Conservation (phyloP, 2,329 filamentous ascomycete genomes). For the Trichoderma guizhouense region DNA sequence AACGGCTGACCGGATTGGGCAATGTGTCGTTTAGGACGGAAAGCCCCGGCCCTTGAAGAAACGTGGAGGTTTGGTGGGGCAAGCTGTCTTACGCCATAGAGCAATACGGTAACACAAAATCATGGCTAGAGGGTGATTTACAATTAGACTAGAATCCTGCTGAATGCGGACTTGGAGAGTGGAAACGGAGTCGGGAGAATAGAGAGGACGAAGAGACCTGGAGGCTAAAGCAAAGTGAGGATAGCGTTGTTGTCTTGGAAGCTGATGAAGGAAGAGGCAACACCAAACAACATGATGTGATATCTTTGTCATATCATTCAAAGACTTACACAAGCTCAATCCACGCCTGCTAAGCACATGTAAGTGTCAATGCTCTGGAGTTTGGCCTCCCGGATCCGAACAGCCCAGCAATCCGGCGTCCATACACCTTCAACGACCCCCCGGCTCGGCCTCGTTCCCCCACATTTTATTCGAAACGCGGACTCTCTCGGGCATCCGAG, state of each 20-base stretch:
- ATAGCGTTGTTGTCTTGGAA: background rate
- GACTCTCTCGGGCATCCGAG: slow-evolving; percentile 12
- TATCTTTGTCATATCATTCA: background rate
- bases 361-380: background rate
- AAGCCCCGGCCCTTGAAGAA: background rate
- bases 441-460: background rate
- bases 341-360: background rate
- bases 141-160: background rate
- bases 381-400: background rate
- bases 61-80: background rate
- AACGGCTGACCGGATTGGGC: background rate
- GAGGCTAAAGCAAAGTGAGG: background rate
- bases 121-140: background rate
- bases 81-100: background rate
- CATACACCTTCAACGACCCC: background rate
- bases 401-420: background rate
- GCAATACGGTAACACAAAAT: background rate
- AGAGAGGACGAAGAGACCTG: background rate
- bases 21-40: background rate
- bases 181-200: background rate
- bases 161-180: background rate
- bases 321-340: background rate
- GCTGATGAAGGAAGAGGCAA: no score
- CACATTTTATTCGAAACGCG: background rate
- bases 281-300: background rate